Percentiles rank a stretch among this genome's conserved stretches.
phyloP scores from a whole-genome alignment of 2,329 filamentous ascomycete genomes.

The Tolypocladium inflatum region DNA sequence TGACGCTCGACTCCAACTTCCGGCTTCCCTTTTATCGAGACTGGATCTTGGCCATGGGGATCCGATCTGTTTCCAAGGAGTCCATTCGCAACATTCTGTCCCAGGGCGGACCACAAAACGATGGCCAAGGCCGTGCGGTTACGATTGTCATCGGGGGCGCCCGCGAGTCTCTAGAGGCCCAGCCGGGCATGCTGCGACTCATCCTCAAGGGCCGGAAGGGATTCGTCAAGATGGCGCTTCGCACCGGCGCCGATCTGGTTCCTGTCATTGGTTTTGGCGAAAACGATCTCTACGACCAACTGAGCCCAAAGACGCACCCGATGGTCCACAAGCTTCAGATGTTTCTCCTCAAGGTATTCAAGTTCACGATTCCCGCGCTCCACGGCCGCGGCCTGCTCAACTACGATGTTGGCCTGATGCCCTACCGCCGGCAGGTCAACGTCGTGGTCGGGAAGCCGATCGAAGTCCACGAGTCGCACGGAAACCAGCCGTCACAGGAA shows the following conservation, averaged over 20 bases:
- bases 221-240: constrained; percentile 87
- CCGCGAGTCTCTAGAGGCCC: constrained; percentile 81
- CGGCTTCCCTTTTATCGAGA: constrained; percentile 88
- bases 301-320: constrained; percentile 68
- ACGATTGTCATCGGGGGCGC: constrained; percentile 94
- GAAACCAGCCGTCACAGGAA: constrained; percentile 53
- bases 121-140: constrained; percentile 90
- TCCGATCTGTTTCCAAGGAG: constrained; percentile 83
- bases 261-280: constrained; percentile 90
- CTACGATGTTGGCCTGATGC: constrained; percentile 94
- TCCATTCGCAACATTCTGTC: constrained; percentile 83
- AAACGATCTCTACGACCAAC: constrained; percentile 91
- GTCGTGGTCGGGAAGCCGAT: constrained; percentile 84
- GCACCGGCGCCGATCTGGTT: constrained; percentile 87
- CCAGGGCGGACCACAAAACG: constrained; percentile 64
- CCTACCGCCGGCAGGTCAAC: constrained; percentile 79
- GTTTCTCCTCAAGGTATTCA: constrained; percentile 73
- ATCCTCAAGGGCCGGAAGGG: constrained; percentile 80
- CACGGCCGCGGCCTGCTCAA: constrained; percentile 92
- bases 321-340: constrained; percentile 74
- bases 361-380: constrained; percentile 86
- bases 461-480: constrained; percentile 48
- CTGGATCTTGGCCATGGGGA: constrained; percentile 81
- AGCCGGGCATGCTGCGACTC: constrained; percentile 66
- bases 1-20: constrained; percentile 96